A percentile compares a stretch with the other conserved stretches of the same genome.
Evolutionary conservation across 345 rosid species (phyloP).

Genomic region (Sisymbrium irio): DNA sequence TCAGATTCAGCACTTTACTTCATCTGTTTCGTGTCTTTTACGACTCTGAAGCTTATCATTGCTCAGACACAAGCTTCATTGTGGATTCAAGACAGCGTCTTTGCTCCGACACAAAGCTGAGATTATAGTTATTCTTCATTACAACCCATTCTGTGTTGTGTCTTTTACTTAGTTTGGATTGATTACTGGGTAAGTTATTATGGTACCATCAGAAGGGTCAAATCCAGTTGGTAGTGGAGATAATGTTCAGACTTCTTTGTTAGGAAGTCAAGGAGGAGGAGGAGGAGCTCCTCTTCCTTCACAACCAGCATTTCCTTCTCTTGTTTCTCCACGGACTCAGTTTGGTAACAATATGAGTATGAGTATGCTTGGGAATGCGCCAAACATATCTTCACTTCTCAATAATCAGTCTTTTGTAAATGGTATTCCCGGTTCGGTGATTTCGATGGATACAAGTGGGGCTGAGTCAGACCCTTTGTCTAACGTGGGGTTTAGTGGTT

Average conservation of each 20-base stretch:
- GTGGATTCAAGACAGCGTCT: constrained; percentile 43
- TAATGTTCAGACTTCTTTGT: constrained; percentile 59
- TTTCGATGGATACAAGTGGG: constrained; percentile 58
- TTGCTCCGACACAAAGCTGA: constrained; percentile 42
- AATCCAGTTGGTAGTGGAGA: constrained; percentile 77
- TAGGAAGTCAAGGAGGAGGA: constrained; percentile 85
- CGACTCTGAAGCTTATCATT: constrained; percentile 29
- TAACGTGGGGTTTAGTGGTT: constrained; percentile 55
- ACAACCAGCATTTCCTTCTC: constrained; percentile 62
- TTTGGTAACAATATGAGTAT: constrained; percentile 50
- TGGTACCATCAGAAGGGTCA: constrained; percentile 87
- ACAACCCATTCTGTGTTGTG: too few relatives aligned
- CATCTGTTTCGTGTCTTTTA: constrained; percentile 4
- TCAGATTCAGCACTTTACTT: constrained; percentile 21
- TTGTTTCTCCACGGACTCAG: constrained; percentile 71
- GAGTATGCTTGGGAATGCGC: constrained; percentile 77
- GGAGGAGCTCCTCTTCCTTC: constrained; percentile 70
- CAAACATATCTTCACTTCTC: constrained; percentile 73
- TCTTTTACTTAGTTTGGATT: neutral
- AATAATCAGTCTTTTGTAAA: constrained; percentile 80
- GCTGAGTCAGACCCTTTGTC: constrained; percentile 80
- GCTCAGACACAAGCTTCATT: constrained; percentile 9
- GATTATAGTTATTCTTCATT: too few relatives aligned
- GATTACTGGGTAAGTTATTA: constrained; percentile 38
- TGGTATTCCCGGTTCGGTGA: constrained; percentile 54